Evolutionary conservation across 2,329 filamentous ascomycete species (phyloP), one percentile per base, ranked within the genome.

Genomic region (Basipetospora chlamydospora): DNA sequence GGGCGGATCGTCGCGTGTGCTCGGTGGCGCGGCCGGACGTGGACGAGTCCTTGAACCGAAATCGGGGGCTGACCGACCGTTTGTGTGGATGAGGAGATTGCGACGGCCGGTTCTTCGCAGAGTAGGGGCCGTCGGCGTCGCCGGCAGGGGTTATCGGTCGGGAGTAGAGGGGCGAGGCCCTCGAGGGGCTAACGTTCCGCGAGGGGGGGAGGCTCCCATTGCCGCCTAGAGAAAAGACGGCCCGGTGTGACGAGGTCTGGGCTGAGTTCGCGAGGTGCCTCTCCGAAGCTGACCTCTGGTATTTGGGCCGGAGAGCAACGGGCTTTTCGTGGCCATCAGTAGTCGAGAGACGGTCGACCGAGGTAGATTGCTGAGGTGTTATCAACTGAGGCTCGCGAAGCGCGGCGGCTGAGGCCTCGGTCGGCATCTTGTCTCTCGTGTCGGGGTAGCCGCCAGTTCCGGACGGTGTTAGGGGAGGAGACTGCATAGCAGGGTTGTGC

Each of bases 381-480:
- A 82, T 75, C 39, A 73, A 66, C 16, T 59, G 56, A 4, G 44
- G 42, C n/a, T 56, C 52, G 16, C 49, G 47, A 29, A 32, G 32
- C 12, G 21, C 37, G 17, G 28, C n/a, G n/a, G n/a, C n/a, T n/a
- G n/a, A n/a, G n/a, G n/a, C n/a, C n/a, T n/a, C n/a, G n/a, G n/a
- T n/a, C n/a, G n/a, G n/a, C n/a, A n/a, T 22, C 16, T 33, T 32
- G n/a, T 38, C 36, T 16, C 16, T 21, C 22, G 28, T 31, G 20
- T 37, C 30, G 25, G 57, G 58, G 15, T 60, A 60, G 26, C 35
- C 35, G 11, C 26, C 28, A 29, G 84, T 88, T 35, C 77, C 86
- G 38, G 85, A 77, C 13, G 88, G 88, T 10, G 87, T 95, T 36
- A 96, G 68, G 28, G 86, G 86, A 45, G 88, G 88, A 9, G 87